phyloP scores from a whole-genome alignment of 2,329 filamentous ascomycete species.

The Amphichorda felina region DNA sequence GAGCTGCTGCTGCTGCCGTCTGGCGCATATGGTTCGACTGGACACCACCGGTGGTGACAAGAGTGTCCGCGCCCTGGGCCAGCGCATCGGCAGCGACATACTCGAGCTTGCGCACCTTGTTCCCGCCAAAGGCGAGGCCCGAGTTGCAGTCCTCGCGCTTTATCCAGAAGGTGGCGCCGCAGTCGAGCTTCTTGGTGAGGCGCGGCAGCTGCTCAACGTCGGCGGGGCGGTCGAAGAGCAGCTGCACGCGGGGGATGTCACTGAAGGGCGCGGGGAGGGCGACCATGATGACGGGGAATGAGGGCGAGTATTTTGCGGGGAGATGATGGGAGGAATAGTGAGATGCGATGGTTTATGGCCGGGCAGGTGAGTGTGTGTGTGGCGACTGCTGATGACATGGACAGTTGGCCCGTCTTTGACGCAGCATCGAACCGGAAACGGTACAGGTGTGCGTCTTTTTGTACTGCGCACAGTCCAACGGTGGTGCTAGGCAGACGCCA shows the following conservation, averaged over 20 bases:
- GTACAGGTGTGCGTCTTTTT: too few species aligned
- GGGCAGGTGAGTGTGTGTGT: too few species aligned
- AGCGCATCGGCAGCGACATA: slow-evolving; percentile 21
- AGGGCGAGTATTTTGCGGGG: too few species aligned
- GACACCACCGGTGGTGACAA: slow-evolving; percentile 21
- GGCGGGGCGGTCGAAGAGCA: slow-evolving; percentile 5
- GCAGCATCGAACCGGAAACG: too few species aligned
- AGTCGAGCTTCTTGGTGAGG: slow-evolving; percentile 1
- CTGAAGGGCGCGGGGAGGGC: slow-evolving; percentile 5
- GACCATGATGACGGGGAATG: too few species aligned
- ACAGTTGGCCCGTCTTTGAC: too few species aligned
- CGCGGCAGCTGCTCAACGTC: slow-evolving; percentile 5
- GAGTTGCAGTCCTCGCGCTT: slow-evolving; percentile 12
- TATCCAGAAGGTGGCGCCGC: slow-evolving; percentile 3
- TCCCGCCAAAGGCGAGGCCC: slow-evolving; percentile 21
- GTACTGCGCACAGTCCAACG: too few species aligned
- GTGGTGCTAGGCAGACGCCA: too few species aligned
- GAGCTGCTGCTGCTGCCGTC: slow-evolving; percentile 18
- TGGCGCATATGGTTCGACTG: slow-evolving; percentile 24
- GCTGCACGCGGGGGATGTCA: slow-evolving; percentile 5
- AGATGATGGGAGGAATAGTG: too few species aligned
- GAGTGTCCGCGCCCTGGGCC: slow-evolving; percentile 12
- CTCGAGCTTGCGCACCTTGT: slow-evolving; percentile 24
- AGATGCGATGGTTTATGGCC: too few species aligned
- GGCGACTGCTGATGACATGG: too few species aligned